Base-by-base conservation (phyloP, 1,284 basidiomycete genomes). In the Heliocybe sulcata region DNA sequence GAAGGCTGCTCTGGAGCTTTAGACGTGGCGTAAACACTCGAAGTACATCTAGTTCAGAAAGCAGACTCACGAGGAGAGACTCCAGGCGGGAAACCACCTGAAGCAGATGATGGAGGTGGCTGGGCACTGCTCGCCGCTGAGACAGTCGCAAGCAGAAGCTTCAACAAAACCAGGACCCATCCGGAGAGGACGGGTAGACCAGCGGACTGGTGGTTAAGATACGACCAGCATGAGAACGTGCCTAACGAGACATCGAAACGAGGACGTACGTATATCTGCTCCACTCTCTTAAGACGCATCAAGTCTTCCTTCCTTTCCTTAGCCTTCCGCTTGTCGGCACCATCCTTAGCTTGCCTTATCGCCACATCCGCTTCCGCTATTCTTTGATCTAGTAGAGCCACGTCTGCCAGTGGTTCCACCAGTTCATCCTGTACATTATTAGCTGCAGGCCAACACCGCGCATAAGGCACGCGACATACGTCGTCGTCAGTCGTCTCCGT, bases 101-200 rank as follows among this genome's bases (percentile, higher is more conserved):
- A 81, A 9, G 78, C 78, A 20, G 83, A 80, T 9, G 82, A 82
- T 60, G 80, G 83, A 51, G 80, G 83, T 31, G 69, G 69, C 57
- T 68, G 75, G 60, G 80, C 80, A 49, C 73, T 77, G 10, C 83
- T 80, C 49, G 84, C 80, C 2, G 89, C 91, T 0, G 89, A 94
- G 29, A 95, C 92, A 0, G 92, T 94, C 0, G 93, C 94, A 48
- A 95, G 74, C 19, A 94, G 73, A 19, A 96, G 76, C 69, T 97
- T 98, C 58, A 95, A 77, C 26, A 96, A 74, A 9, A 97, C 94
- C 12, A 96, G 80, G 2, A 96, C 93, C 79, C 91, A 92, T 50
- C 86, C 88, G 42, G 90, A 88, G 55, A 96, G 71, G 10, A 87
- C 82, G 1, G 94, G 90, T 35, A 98, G 76, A 27, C 90, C 87